Conservation (phyloP, 305 asterid genomes). For the Rubia balearica region DNA sequence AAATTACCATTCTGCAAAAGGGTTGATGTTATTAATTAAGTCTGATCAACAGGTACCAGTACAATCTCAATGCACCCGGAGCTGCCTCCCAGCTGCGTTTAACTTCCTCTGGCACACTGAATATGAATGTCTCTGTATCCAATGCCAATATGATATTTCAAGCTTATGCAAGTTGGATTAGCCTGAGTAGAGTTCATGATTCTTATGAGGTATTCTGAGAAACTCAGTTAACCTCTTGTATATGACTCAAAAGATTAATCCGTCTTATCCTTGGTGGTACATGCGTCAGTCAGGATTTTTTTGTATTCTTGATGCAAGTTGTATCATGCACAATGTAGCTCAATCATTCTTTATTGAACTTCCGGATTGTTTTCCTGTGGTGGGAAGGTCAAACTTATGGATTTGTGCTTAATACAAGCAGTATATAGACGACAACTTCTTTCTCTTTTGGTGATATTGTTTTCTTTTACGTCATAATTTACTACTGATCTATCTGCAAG, state of each 20-base stretch:
- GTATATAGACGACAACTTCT: not conserved
- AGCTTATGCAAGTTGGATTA: constrained; percentile 98
- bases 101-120: constrained; percentile 67
- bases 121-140: constrained; percentile 75
- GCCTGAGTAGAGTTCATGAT: constrained; percentile 51
- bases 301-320: not conserved
- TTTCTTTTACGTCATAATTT: not conserved
- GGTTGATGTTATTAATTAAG: not conserved
- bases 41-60: constrained; percentile 50
- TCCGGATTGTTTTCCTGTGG: not conserved
- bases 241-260: not conserved
- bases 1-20: not conserved
- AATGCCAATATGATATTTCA: constrained; percentile 85
- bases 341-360: not conserved
- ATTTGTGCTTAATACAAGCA: not conserved
- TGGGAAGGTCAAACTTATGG: not conserved
- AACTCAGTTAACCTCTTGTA: constrained; percentile 12
- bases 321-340: not conserved
- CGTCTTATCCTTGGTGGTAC: not conserved
- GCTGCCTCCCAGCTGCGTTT: constrained; percentile 80
- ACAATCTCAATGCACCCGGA: constrained; percentile 68
- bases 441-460: not conserved
- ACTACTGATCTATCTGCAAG: not conserved
- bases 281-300: not conserved
- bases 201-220: constrained; percentile 35